phyloP scores from a whole-genome alignment of 305 asterid genomes.

The Withania somnifera region DNA sequence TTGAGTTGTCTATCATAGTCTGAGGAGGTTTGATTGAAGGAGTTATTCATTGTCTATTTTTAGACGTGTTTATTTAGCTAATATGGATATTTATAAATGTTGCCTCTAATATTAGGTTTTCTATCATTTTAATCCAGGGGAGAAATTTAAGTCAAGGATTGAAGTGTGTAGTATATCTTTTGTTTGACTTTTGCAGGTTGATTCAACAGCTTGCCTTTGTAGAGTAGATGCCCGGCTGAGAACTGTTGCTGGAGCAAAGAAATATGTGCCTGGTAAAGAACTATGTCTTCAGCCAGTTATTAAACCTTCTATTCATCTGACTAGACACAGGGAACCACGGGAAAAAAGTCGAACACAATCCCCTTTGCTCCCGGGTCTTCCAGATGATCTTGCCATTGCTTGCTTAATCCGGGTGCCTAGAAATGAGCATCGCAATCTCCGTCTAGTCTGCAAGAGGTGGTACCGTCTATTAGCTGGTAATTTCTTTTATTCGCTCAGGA shows the following conservation, averaged over 20 bases:
- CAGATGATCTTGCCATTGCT: constrained; percentile 95
- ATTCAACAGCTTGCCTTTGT: constrained; percentile 57
- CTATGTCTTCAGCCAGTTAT: constrained; percentile 55
- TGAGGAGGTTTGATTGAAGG: too few species aligned
- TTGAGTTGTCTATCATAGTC: too few species aligned
- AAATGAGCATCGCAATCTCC: constrained; percentile 67
- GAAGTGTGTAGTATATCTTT: not conserved
- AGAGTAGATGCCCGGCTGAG: constrained; percentile 61
- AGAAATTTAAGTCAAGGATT: too few species aligned
- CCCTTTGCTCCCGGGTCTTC: constrained; percentile 88
- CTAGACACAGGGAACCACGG: constrained; percentile 47
- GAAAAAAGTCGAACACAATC: constrained; percentile 40
- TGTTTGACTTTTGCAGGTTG: constrained; percentile 34
- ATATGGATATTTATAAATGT: too few species aligned
- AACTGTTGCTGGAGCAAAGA: constrained; percentile 58
- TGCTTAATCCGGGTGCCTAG: constrained; percentile 89
- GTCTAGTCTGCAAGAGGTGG: constrained; percentile 90
- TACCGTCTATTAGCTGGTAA: constrained; percentile 83
- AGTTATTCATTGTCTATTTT: too few species aligned
- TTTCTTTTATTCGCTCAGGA: constrained; percentile 73
- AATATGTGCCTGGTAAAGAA: constrained; percentile 50
- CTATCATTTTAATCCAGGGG: too few species aligned
- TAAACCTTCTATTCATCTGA: constrained; percentile 52
- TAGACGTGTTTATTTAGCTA: too few species aligned
- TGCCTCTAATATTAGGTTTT: too few species aligned